Percentiles rank a stretch among this genome's conserved stretches.
phyloP scores from a whole-genome alignment of 208 protist genomes.

The Trichomonas tenax region DNA sequence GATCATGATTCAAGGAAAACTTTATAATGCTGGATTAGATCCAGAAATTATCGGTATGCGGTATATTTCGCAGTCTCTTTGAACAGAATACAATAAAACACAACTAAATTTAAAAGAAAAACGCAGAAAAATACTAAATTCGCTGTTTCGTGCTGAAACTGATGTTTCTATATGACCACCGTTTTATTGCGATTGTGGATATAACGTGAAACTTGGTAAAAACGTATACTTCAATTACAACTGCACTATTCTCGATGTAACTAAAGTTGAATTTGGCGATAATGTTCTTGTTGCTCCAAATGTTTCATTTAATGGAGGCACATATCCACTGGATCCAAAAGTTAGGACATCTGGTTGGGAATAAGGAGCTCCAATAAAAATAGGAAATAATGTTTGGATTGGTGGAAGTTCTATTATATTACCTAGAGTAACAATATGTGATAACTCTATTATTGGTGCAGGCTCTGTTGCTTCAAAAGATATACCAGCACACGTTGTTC shows the following conservation, averaged over 20 bases:
- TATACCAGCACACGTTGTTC: conserved; percentile 54
- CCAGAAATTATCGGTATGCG: too few species aligned
- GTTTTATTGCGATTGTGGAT: conserved; percentile 57
- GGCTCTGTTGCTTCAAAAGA: conserved; percentile 59
- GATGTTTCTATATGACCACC: conserved; percentile 45
- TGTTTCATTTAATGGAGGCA: conserved; percentile 52
- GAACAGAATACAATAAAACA: too few species aligned
- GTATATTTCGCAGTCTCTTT: too few species aligned
- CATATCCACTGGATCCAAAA: conserved; percentile 47
- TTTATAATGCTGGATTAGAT: too few species aligned
- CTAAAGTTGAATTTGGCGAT: conserved; percentile 50
- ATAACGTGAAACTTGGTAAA: conserved; percentile 48
- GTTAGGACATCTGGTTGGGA: conserved; percentile 34
- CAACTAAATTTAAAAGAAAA: too few species aligned
- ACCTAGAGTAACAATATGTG: conserved; percentile 57
- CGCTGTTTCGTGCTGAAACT: neutral
- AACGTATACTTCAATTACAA: conserved; percentile 52
- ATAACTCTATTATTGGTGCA: conserved; percentile 52
- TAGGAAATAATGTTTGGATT: conserved; percentile 35
- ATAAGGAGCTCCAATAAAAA: conserved; percentile 31
- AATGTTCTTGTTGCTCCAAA: conserved; percentile 49
- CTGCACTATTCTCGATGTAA: conserved; percentile 54
- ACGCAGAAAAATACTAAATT: neutral
- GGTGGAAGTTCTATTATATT: conserved; percentile 34
- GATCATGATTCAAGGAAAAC: too few species aligned